Base-by-base conservation (phyloP, 352 stramenopile species). In the Elongisporangium prolatum region DNA sequence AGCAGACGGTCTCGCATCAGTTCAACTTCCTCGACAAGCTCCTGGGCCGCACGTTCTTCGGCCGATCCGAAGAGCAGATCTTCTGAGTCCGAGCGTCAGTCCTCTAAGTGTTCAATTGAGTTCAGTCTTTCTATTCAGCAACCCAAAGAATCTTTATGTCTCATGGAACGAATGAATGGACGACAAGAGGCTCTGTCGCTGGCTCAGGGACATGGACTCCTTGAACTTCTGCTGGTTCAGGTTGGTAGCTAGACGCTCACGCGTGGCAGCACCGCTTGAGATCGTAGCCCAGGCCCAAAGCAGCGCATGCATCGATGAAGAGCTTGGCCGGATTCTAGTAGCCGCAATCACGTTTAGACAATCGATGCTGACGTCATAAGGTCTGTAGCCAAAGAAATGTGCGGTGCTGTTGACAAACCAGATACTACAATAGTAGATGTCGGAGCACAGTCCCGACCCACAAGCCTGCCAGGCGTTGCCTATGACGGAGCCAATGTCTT, bases 281-380 rank as follows among this genome's bases (percentile, higher is more conserved):
- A 57, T 96, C 85, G 60, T 74, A 94, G 2, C 95, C 93, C 16
- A 98, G 73, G 13, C 96, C 95, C 9, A 98, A 22, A 0, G 58
- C 50, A 4, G 89, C 89, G 38, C 89, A 84, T 25, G 72, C 58
- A 67, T 98, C 93, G 72, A 99, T 98, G 71, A 98, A 91, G 25
- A 97, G 67, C 71, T 98, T 98, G 47, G 87, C 97, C 16, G 96
- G 96, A 72, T 99, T 98, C 78, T 95, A 99, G 67, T 99, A 94
- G 58, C 71, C 64, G 57, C n/a, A n/a, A n/a, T n/a, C n/a, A n/a
- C n/a, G n/a, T n/a, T n/a, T n/a, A n/a, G n/a, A n/a, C n/a, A n/a
- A n/a, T n/a, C n/a, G 21, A 86, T 96, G 54, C 93, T 75, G 47
- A 84, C 69, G 77, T 99, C 93, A 71, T 98, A 99, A 10, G 96